Base-by-base conservation (phyloP, 371 early-diverging fungal species). In the Mucor velutinosus region DNA sequence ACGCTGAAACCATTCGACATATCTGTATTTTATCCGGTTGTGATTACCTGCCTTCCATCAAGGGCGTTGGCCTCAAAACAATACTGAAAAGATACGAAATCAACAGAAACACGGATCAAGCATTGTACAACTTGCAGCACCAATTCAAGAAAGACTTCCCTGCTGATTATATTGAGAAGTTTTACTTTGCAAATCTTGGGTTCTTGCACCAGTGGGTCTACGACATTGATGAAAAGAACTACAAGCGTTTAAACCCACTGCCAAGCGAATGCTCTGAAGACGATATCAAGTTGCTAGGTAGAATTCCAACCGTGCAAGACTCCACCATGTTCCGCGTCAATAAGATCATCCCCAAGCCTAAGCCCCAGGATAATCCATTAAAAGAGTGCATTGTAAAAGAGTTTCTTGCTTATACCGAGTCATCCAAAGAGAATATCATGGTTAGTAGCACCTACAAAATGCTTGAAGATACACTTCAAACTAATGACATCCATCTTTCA, bases 21-120 rank as follows among this genome's bases (percentile, higher is more conserved):
- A 92, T 96, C 88, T 94, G 96, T 69, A 96, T 98, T 32, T 70
- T 98, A 23, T 90, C 95, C 5, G 99, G 99, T 7, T 99, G 99
- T 75, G 99, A 99, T 72, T 99, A 99, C 69, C 71, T 96, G 17
- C 86, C 90, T 3, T 93, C 93, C 0, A 78, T 95, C 4, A 87
- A 86, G 1, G 95, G 95, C 2, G 85, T 98, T 49, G 99, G 99
- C 0, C 68, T 98, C 41, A 92, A 90, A 71, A 95, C 87, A 4
- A 27, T 56, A 10, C 56, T 32, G 17, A 56, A 56, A 17, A 0
- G 17, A 19, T 56, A 29, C 15, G 15, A 15, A 17, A 19, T 15
- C 29, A 56, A 56, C 55, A 55, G 17, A 17, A 30, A 29, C 32
- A 27, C 29, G 1, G 32, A 29, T 4, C 32, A 30, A 1, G 17